Evolutionary conservation across 169 alveolate genomes (phyloP), one percentile per base, ranked within the genome.

Genomic region (Blepharisma undulans): DNA sequence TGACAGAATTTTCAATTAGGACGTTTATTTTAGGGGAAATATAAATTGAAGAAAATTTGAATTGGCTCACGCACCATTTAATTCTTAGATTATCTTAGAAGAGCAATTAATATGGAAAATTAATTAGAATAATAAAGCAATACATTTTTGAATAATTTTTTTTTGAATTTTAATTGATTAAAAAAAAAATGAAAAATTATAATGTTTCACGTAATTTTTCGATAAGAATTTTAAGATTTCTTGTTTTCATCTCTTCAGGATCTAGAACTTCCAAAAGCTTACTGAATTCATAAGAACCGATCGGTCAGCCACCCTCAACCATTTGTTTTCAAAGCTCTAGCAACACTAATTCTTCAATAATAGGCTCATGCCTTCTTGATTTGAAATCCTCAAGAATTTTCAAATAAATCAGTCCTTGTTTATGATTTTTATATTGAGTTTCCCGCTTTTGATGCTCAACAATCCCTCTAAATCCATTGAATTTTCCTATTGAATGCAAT

Each of bases 321-420:
- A 82, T 82, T 60, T 48, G 72, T 36, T 82, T 82, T 74, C 89
- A 82, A 82, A 82, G 48, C 36, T 82, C 89, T 22, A 82, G 48
- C 29, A 82, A 32, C 27, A 25, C 78, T 5, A 82, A 21, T 82
- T 82, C 89, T 59, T 33, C 89, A 22, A 22, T 27, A 36, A 21
- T 14, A 22, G 89, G 89, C 27, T 60, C 60, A 82, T 82, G 48
- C 36, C 77, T 18, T 22, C 7, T 34, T 32, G 34, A 32, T 30
- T 74, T 34, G 18, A 82, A 48, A 21, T 22, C 76, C 18, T 82
- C 89, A 82, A 82, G 29, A 60, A 60, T 82, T 4, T 82, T 34
- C 78, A 82, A 10, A 60, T 82, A 82, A 82, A 33, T 74, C 2
- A 82, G 27, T 16, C 78, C 89, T 60, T 82, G 89, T 36, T 48